Base-by-base conservation (phyloP, 2,329 filamentous ascomycete species). In the Aspergillus costaricaensis region DNA sequence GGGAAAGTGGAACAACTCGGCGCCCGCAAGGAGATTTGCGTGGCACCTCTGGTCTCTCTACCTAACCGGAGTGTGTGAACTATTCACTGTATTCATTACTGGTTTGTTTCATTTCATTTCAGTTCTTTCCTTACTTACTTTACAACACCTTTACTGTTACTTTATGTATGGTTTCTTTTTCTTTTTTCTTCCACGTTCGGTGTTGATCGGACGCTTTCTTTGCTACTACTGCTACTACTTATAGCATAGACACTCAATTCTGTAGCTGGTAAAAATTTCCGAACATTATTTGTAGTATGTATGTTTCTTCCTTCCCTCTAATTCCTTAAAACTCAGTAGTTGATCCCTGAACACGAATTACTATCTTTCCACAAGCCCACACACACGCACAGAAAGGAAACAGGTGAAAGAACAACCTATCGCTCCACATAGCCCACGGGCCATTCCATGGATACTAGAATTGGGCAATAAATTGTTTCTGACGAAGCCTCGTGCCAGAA, bases 1-100 rank as follows among this genome's bases (percentile, higher is more conserved):
- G 32, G 32, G 32, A 36, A 36, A 49, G 50, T 61, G 59, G 59
- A 61, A 61, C 59, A 61, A 52, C 53, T 59, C 60, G 56, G 60
- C 51, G 44, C 27, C 60, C 60, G 60, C 60, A 62, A 62, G 60
- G 60, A 36, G 32, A 36, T 36, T 36, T 14, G 59, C 32, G 53
- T 55, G 25, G 17, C 53, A 21, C 30, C 7, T 19, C 30, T 55
- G 53, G 41, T 55, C 39, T 6, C 53, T 55, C 10, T 36, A 25
- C 23, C 15, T 9, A 12, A 2, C 41, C n/a, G n/a, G n/a, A 55
- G 10, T 15, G 8, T 8, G 10, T 27, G 25, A 27, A 27, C 25
- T 27, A 27, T 27, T 27, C 25, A 27, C 25, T 27, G 25, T 44
- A 21, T 21, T 12, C 19, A 44, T 5, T 44, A 36, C 32, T 36